Percentiles rank a stretch among this genome's conserved stretches.
Conservation (phyloP, 345 rosid species). For the Hibiscus syriacus region DNA sequence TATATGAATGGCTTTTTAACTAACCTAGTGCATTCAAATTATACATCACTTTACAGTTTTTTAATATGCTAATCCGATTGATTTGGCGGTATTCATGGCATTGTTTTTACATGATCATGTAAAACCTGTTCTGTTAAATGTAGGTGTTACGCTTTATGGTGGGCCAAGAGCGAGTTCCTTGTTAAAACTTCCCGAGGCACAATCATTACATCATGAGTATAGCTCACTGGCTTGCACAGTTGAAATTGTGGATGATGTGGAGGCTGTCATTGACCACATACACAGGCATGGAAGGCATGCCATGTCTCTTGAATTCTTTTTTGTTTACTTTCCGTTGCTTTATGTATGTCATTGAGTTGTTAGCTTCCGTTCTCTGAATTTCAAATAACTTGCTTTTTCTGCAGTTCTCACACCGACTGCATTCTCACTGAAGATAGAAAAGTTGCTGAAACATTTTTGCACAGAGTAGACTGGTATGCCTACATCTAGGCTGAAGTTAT, state of each 20-base stretch:
- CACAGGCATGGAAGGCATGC: slow-evolving; percentile 60
- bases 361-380: background rate
- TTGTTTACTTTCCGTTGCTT: background rate
- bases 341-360: background rate
- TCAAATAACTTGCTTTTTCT: background rate
- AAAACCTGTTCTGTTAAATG: background rate
- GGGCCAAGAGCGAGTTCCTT: too few relatives aligned
- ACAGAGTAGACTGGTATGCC: slow-evolving; percentile 37
- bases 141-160: slow-evolving; percentile 48
- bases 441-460: slow-evolving; percentile 35
- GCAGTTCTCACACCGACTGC: slow-evolving; percentile 50
- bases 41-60: too few relatives aligned
- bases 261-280: slow-evolving; percentile 54
- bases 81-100: background rate
- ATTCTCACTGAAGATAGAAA: slow-evolving; percentile 37
- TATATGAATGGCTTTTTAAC: background rate
- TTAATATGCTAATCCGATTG: too few relatives aligned
- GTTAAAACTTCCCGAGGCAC: too few relatives aligned
- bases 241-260: slow-evolving; percentile 54
- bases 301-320: background rate
- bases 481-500: background rate
- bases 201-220: too few relatives aligned
- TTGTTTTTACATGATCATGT: background rate
- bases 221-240: too few relatives aligned
- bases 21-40: background rate